Conservation (phyloP, 768 basidiomycete species). For the Plicaturopsis crispa region DNA sequence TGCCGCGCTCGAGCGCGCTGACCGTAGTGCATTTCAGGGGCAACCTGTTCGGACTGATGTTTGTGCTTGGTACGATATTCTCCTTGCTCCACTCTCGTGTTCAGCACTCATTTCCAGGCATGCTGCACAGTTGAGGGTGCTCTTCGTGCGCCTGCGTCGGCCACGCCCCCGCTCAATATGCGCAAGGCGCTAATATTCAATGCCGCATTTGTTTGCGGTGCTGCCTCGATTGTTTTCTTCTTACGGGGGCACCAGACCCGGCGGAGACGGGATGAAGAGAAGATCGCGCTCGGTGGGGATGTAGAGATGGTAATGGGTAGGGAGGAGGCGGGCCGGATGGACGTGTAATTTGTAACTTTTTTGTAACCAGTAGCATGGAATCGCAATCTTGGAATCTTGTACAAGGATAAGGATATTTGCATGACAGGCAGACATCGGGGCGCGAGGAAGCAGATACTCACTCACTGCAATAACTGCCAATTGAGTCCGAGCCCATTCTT, state of each 20-base stretch:
- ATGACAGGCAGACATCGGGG: too few species aligned
- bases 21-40: conserved; percentile 30
- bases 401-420: too few species aligned
- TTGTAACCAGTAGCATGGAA: too few species aligned
- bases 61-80: conserved; percentile 45
- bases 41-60: conserved; percentile 57
- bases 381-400: too few species aligned
- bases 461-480: too few species aligned
- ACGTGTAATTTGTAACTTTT: too few species aligned
- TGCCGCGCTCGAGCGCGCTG: conserved; percentile 3
- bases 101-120: conserved; percentile 1
- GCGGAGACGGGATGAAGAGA: conserved; percentile 53
- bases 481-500: too few species aligned
- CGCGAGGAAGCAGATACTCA: too few species aligned
- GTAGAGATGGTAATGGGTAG: too few species aligned
- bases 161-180: conserved; percentile 72
- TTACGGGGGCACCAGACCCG: conserved; percentile 56
- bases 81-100: neutral
- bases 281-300: too few species aligned
- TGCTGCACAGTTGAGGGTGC: conserved; percentile 50
- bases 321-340: too few species aligned
- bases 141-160: conserved; percentile 52
- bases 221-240: conserved; percentile 37
- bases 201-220: conserved; percentile 37
- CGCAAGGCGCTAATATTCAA: conserved; percentile 59